Evolutionary conservation across 148 eudicot species (phyloP).

Genomic region (Nepenthes mirabilis): DNA sequence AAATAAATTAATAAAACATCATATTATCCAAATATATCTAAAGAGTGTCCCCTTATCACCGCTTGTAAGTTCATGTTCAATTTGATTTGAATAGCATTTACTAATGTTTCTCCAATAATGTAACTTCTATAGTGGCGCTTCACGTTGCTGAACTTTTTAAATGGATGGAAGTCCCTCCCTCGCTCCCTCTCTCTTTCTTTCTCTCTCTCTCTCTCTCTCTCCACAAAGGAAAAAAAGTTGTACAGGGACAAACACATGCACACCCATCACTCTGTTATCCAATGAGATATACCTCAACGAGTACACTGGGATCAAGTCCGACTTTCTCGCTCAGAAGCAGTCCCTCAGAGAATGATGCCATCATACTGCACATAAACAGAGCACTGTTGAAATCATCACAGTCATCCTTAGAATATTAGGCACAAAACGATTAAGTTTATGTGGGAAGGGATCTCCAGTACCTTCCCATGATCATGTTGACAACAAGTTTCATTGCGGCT

Average conservation of each 20-base stretch:
- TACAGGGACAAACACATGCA: neutral
- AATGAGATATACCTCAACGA: constrained; percentile 53
- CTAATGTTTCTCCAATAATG: too few species aligned
- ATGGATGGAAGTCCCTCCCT: too few species aligned
- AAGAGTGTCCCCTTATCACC: too few species aligned
- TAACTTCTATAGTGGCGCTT: too few species aligned
- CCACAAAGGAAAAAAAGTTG: too few species aligned
- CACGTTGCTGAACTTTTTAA: too few species aligned
- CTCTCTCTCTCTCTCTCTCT: neutral
- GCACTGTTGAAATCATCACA: neutral
- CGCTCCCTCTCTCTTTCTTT: too few species aligned
- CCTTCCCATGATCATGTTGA: constrained; percentile 99
- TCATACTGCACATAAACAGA: constrained; percentile 48
- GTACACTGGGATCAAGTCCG: constrained; percentile 78
- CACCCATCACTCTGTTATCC: neutral
- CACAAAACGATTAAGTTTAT: neutral
- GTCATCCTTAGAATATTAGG: neutral
- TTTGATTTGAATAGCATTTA: too few species aligned
- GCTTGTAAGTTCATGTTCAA: too few species aligned
- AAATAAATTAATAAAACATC: too few species aligned
- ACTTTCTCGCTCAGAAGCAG: constrained; percentile 77
- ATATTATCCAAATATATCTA: too few species aligned
- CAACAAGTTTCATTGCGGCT: constrained; percentile 98
- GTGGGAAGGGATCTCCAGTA: constrained; percentile 11
- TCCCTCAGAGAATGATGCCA: constrained; percentile 97